A percentile compares a stretch with the other conserved stretches of the same genome.
Conservation (phyloP, 2,329 filamentous ascomycete species). For the Epichloe coenophiala region DNA sequence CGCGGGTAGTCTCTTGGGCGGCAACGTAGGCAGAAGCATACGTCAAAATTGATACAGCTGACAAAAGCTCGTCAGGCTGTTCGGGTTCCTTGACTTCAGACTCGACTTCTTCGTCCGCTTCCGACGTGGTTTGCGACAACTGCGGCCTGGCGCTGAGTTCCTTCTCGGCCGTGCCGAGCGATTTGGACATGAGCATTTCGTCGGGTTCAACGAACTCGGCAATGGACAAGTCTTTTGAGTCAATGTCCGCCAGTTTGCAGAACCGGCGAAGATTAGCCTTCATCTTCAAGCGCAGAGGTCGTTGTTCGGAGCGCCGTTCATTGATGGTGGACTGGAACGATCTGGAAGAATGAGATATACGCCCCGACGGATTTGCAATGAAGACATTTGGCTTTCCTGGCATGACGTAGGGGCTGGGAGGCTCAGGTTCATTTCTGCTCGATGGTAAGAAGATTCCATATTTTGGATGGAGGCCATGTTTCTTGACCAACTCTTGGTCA, state of each 20-base stretch:
- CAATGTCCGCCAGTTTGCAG: constrained; percentile 22
- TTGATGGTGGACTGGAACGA: constrained; percentile 24
- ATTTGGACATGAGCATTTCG: constrained; percentile 20
- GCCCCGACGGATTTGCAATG: constrained; percentile 31
- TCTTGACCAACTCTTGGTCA: constrained; percentile 35
- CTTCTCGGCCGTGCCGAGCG: constrained; percentile 22
- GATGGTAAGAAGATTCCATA: constrained; percentile 37
- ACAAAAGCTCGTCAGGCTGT: constrained; percentile 13
- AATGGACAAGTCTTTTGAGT: constrained; percentile 19
- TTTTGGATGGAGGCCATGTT: constrained; percentile 36
- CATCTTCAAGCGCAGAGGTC: constrained; percentile 21
- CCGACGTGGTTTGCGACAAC: constrained; percentile 14
- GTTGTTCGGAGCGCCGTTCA: constrained; percentile 20
- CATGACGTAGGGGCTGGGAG: constrained; percentile 26
- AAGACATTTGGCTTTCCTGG: constrained; percentile 35
- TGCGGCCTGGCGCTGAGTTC: constrained; percentile 19
- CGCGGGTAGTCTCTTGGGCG: constrained; percentile 15
- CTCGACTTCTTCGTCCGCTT: constrained; percentile 12
- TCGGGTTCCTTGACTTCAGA: constrained; percentile 5
- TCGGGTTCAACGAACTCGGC: constrained; percentile 20
- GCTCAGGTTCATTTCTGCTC: constrained; percentile 32
- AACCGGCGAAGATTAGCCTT: constrained; percentile 22
- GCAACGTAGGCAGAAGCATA: constrained; percentile 19
- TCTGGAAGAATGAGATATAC: constrained; percentile 35
- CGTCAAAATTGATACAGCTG: constrained; percentile 17